Percentiles rank a stretch among this genome's conserved stretches.
Conservation (phyloP, 306 rosid genomes). For the Castanopsis chinensis region DNA sequence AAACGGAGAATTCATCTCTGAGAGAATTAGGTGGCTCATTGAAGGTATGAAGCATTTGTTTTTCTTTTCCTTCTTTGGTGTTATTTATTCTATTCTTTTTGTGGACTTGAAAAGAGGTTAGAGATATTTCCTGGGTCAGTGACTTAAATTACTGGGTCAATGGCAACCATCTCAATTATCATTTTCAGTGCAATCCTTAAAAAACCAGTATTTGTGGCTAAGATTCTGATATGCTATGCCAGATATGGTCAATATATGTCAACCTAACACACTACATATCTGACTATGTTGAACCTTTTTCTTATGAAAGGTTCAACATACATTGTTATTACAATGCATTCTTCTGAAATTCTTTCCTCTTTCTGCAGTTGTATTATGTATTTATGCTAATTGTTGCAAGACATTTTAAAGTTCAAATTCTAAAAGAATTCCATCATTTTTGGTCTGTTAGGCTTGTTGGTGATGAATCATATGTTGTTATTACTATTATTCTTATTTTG, state of each 20-base stretch:
- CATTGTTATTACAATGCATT: no score
- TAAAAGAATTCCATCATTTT: no score
- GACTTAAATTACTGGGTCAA: background rate
- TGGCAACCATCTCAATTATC: background rate
- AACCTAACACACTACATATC: background rate
- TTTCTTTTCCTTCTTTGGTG: constrained; percentile 5
- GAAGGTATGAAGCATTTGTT: constrained; percentile 47
- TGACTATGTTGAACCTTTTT: background rate
- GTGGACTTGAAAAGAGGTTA: background rate
- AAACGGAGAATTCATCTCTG: constrained; percentile 41
- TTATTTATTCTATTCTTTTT: constrained; percentile 15
- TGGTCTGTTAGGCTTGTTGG: no score
- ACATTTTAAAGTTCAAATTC: no score
- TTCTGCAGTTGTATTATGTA: no score
- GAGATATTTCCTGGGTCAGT: background rate
- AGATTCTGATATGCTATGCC: background rate
- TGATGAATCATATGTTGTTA: no score
- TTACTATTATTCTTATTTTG: no score
- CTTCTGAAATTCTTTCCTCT: no score
- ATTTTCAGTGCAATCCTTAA: background rate
- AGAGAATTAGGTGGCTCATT: constrained; percentile 47
- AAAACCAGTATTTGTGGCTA: background rate
- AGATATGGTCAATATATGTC: background rate
- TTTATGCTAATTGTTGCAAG: no score
- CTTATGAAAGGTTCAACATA: no score